phyloP scores from a whole-genome alignment of 495 filamentous ascomycete genomes.

The Penicillium dipodomyicola region DNA sequence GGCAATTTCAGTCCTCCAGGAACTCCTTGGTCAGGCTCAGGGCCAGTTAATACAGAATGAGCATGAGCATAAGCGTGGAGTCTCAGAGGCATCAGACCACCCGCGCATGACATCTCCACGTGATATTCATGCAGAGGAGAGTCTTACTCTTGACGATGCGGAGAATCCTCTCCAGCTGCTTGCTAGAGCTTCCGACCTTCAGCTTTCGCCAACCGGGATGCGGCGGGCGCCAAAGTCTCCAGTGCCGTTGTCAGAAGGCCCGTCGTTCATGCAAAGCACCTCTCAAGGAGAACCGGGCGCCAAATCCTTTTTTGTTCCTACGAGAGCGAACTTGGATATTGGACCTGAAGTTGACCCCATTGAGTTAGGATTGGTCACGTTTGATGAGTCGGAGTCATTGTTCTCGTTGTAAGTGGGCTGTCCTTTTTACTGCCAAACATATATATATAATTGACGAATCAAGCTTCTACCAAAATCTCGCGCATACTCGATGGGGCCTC shows the following conservation, averaged over 20 bases:
- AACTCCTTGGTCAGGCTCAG: slow-evolving; percentile 50
- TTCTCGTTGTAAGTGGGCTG: slow-evolving; percentile 56
- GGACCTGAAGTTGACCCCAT: slow-evolving; percentile 65
- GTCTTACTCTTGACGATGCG: slow-evolving; percentile 64
- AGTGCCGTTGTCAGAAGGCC: slow-evolving; percentile 14
- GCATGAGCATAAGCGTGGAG: slow-evolving; percentile 29
- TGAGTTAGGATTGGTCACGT: slow-evolving; percentile 60
- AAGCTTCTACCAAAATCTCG: slow-evolving; percentile 67
- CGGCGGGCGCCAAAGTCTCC: slow-evolving; percentile 21
- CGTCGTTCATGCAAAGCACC: slow-evolving; percentile 8
- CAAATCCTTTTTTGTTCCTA: slow-evolving; percentile 60
- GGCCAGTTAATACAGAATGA: slow-evolving; percentile 34
- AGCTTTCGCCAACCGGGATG: slow-evolving; percentile 48
- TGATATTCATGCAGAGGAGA: slow-evolving; percentile 40
- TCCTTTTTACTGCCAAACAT: neutral
- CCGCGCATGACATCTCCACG: slow-evolving; percentile 29
- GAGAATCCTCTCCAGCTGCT: slow-evolving; percentile 72
- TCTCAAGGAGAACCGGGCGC: slow-evolving; percentile 19
- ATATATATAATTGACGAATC: slow-evolving; percentile 5
- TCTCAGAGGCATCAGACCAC: slow-evolving; percentile 28
- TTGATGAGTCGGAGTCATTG: slow-evolving; percentile 59
- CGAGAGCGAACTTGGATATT: slow-evolving; percentile 57
- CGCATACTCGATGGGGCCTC: slow-evolving; percentile 72
- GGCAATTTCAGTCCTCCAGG: slow-evolving; percentile 54
- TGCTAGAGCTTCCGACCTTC: slow-evolving; percentile 66